Evolutionary conservation across 192 early-diverging fungal genomes (phyloP), one percentile per base, ranked within the genome.

Genomic region (Coemansia sp.): DNA sequence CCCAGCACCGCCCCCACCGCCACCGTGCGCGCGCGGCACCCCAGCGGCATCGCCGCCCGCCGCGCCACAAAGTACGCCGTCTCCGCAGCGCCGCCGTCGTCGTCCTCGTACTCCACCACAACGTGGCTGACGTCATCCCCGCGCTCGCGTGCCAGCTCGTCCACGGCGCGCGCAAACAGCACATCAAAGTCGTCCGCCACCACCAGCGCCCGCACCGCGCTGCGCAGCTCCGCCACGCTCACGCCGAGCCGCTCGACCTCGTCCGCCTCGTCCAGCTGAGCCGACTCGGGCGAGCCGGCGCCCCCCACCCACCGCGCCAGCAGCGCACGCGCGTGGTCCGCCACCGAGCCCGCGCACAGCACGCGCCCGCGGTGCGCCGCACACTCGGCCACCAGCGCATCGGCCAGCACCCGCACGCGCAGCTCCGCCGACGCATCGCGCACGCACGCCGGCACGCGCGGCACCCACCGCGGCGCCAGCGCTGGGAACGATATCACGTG

Each of bases 161-260:
- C 68, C 8, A 66, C 59, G 0, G 82, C 82, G 36, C 62, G 53
- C 9, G 36, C 34, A 46, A 79, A 84, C 46, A 80, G 51, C 11
- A 42, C 69, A 19, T 70, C 71, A 48, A 84, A 79, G 50, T 84
- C 77, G 24, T 17, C 68, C 11, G 64, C 57, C 2, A 66, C 48
- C 67, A 84, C 62, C 10, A 59, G 67, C 45, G 39, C 51, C 48
- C 27, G 62, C 68, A 77, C 68, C 7, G 39, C 53, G 1, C 44
- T 31, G 27, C 66, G 68, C 64, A 84, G 72, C n/a, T 74, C 77
- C 0, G 53, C 21, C 14, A 75, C 61, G 59, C 64, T 69, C n/a
- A 84, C 44, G 34, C 83, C 83, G 31, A 74, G 63, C 14, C 67
- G 70, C 68, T 82, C 80, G 31, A 82, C 69, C 73, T 77, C 80